These are phyloP conservation scores for Phytomonas francai DNA, from an alignment of 208 protist species.

Conservation along the genomic window DNA sequence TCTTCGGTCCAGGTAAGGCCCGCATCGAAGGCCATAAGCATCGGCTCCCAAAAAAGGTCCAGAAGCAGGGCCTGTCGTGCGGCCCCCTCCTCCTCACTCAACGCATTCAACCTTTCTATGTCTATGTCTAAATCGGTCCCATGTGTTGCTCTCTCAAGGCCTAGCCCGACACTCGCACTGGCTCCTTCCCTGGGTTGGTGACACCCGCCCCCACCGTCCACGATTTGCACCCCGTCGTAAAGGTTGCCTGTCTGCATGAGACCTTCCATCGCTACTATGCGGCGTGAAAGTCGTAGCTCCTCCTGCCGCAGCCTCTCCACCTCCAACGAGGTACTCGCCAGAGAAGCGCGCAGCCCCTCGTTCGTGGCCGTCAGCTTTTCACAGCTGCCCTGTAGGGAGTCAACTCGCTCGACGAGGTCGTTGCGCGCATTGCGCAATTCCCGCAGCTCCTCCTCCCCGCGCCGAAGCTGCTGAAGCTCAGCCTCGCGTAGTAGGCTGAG, in stretches of 20 bases:
- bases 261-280: constrained; percentile 23
- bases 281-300: constrained; percentile 36
- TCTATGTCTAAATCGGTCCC: not conserved
- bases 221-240: constrained; percentile 14
- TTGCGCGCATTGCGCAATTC: constrained; percentile 29
- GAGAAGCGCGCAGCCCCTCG: constrained; percentile 12
- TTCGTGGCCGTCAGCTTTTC: constrained; percentile 23
- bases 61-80: constrained; percentile 50
- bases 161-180: not conserved
- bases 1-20: constrained; percentile 74
- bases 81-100: constrained; percentile 32
- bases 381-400: constrained; percentile 16
- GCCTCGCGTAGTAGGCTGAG: constrained; percentile 66
- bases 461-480: constrained; percentile 33
- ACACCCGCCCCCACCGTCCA: constrained; percentile 10
- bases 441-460: constrained; percentile 26
- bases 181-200: constrained; percentile 3
- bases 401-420: constrained; percentile 25
- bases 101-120: not conserved
- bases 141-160: not conserved
- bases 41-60: constrained; percentile 74
- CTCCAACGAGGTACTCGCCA: constrained; percentile 31
- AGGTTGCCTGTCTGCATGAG: constrained; percentile 11
- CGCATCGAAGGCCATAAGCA: constrained; percentile 81
- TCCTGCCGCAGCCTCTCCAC: constrained; percentile 54